Evolutionary conservation across 805 yeast genomes (phyloP), one percentile per base, ranked within the genome.

Genomic region (Barnettozyma sucrosica): DNA sequence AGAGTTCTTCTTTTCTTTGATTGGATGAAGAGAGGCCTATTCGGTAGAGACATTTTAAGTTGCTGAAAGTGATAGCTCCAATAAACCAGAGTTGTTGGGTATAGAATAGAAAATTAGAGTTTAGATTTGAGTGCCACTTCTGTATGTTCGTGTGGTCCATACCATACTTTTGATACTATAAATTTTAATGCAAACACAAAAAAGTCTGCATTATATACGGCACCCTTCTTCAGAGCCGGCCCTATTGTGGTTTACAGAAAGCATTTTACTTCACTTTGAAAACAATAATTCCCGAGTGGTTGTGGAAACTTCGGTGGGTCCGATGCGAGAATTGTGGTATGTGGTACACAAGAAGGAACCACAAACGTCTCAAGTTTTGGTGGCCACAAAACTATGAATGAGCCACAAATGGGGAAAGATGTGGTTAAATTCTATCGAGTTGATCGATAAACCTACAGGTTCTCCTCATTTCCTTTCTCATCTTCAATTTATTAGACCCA

Each of bases 1-100:
- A 74, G 87, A 59, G 82, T 78, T 5, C 68, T 80, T 54, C 63
- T 82, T 61, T 76, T 76, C 66, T 76, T 79, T 75, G 87, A 82
- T 61, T 81, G 86, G 86, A 57, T 81, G 53, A 80, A 80, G 63
- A 74, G 85, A 66, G 80, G 80, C 44, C 60, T 75, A 40, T 75
- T 75, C 52, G 80, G 80, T 18, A 74, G 80, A 65, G 79, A 74
- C 54, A 67, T 74, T 47, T 62, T 68, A 47, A 64, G 65, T 37
- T 55, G 44, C 33, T 47, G 33, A 25, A 18, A 14, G 13, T 7
- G 14, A 34, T 18, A 11, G 19, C 32, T 14, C 14, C 32, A 28
- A 13, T 7, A 4, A 28, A 13, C n/a, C 5, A 28, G 32, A 13
- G 32, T 13, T 28, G 14, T 7, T 13, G 7, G 16, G 7, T 28